A percentile compares a stretch with the other conserved stretches of the same genome.
Conservation (phyloP, 176 grass and related monocot genomes). For the Oryza meridionalis region DNA sequence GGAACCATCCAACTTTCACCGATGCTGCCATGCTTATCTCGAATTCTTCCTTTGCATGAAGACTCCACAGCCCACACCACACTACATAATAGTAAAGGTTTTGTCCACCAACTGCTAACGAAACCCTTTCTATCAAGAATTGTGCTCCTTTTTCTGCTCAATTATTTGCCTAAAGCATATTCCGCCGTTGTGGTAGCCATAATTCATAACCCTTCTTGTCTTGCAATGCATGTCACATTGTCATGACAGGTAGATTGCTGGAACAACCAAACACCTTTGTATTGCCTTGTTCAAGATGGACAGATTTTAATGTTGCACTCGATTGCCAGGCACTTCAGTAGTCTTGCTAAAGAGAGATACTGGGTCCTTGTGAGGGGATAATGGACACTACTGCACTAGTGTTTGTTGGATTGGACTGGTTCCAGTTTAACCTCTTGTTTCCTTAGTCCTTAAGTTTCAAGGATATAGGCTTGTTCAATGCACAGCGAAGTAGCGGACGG, state of each 20-base stretch:
- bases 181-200: constrained; percentile 47
- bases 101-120: constrained; percentile 41
- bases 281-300: constrained; percentile 17
- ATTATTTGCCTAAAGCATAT: constrained; percentile 59
- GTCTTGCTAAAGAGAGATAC: constrained; percentile 31
- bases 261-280: constrained; percentile 38
- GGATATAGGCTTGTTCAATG: background rate
- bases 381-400: constrained; percentile 55
- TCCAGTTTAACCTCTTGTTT: constrained; percentile 42
- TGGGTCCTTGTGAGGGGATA: constrained; percentile 53
- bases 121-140: constrained; percentile 44
- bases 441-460: constrained; percentile 67
- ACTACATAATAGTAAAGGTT: constrained; percentile 53
- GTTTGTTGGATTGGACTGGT: constrained; percentile 58
- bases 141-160: constrained; percentile 44
- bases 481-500: background rate
- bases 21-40: constrained; percentile 30
- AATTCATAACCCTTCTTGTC: constrained; percentile 42
- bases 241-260: constrained; percentile 44
- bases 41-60: constrained; percentile 33
- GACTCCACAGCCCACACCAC: constrained; percentile 28
- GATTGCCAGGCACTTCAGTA: constrained; percentile 38
- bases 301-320: constrained; percentile 44
- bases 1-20: constrained; percentile 27
- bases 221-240: constrained; percentile 41